Evolutionary conservation across 805 yeast genomes (phyloP).

Genomic region (Yarrowia sp.): DNA sequence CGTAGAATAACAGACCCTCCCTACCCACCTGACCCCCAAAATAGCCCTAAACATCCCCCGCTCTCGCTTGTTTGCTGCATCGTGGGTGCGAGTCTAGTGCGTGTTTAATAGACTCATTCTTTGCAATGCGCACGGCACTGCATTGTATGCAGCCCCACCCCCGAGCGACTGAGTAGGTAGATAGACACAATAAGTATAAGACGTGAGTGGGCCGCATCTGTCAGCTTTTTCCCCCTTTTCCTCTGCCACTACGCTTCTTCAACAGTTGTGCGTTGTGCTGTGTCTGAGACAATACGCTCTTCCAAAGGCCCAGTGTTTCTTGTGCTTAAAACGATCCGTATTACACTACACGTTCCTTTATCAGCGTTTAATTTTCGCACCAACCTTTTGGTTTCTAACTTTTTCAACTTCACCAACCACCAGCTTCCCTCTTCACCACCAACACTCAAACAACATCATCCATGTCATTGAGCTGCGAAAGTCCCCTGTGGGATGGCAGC

Average conservation of each 20-base stretch:
- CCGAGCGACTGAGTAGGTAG: background rate
- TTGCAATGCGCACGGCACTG: conserved; percentile 35
- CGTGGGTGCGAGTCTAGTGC: conserved; percentile 5
- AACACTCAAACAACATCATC: background rate
- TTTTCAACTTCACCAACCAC: conserved; percentile 1
- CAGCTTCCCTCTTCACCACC: conserved; percentile 8
- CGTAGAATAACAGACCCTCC: no score
- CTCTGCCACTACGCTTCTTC: no score
- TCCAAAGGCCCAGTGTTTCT: no score
- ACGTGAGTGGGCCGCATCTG: background rate
- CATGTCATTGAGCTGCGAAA: conserved; percentile 39
- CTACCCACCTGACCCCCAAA: no score
- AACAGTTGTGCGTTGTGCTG: background rate
- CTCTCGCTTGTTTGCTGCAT: conserved; percentile 24
- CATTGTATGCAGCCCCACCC: conserved; percentile 38
- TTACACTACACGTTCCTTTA: conserved; percentile 13
- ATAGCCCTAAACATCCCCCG: background rate
- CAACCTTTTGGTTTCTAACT: conserved; percentile 15
- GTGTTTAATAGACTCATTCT: conserved; percentile 34
- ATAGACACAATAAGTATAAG: background rate
- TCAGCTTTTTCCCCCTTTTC: background rate
- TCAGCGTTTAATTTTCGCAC: conserved; percentile 27
- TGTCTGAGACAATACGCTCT: background rate
- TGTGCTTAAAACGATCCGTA: no score
- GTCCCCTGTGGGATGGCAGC: conserved; percentile 39